Base-by-base conservation (phyloP, 257 asterid genomes). In the Solanum ossicruentum region DNA sequence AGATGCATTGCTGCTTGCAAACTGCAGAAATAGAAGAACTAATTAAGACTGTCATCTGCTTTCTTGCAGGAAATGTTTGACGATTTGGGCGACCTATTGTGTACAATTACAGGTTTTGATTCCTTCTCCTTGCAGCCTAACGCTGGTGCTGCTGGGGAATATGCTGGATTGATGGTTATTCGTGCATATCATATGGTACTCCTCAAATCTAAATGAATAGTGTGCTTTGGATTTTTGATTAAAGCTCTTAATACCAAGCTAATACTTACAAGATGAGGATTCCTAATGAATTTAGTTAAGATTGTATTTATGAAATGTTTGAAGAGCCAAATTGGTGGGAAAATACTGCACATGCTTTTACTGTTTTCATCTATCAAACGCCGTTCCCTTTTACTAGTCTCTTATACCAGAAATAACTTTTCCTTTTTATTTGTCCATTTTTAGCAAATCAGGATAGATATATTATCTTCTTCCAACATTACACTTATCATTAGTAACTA, bases 131-230 rank as follows among this genome's bases (percentile, higher is more conserved):
- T 97, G 88, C 99, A 95, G 91, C 99, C 99, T 65, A 96, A 96
- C 80, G 98, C 99, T 56, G 99, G 99, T 88, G 99, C 99, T 66
- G 91, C 99, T 81, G 99, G 99, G 81, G 99, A 96, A 85, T 96
- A 96, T 83, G 98, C 99, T 16, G 99, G 99, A 61, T 87, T 96
- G 84, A 96, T 96, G 99, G 99, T 96, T 87, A 96, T 96, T 82
- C 97, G 98, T 73, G 98, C 98, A 79, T 96, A 96, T 91, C 99
- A 96, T 91, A 47, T 87, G 98, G 99, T 96, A 93, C 60, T 45
- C 21, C 28, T 52, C 17, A 52, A 52, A 78, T 26, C 45, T 41
- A 52, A 85, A 52, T 85, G 57, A 85, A 54, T 65, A 32, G 63
- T 54, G 18, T 16, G 7, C 45, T 78, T 78, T 16, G 15, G 15